Percentiles rank a stretch among this genome's conserved stretches.
These are phyloP conservation scores for Chlamydomonas sp. DNA, from an alignment of 139 green algal species.

Conservation along the genomic window DNA sequence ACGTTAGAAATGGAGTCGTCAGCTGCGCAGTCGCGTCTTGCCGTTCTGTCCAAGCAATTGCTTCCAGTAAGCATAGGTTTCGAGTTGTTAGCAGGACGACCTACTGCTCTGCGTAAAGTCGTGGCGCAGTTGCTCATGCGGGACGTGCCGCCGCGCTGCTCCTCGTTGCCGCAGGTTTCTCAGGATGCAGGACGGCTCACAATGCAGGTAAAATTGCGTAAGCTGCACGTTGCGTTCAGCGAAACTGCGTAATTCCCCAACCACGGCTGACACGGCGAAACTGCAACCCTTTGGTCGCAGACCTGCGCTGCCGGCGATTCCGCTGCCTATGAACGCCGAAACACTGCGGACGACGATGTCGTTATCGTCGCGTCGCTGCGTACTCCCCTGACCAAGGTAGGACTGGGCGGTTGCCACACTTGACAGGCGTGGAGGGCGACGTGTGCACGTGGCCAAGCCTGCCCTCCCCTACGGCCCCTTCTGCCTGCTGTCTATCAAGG, in stretches of 20 bases:
- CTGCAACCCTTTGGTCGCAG: slow-evolving; percentile 44
- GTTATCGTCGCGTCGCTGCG: slow-evolving; percentile 91
- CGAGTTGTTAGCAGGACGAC: too few relatives aligned
- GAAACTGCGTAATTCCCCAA: neutral
- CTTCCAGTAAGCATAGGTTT: slow-evolving; percentile 17
- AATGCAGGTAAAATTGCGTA: neutral
- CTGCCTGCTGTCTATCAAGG: too few relatives aligned
- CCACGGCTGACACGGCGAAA: neutral
- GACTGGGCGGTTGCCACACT: neutral
- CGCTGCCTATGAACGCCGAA: slow-evolving; percentile 76
- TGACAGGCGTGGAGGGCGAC: neutral
- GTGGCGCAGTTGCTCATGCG: neutral
- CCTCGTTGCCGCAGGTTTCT: neutral
- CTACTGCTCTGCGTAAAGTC: neutral
- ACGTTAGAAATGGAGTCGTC: slow-evolving; percentile 5
- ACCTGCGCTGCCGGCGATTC: slow-evolving; percentile 85
- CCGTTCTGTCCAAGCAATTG: slow-evolving; percentile 54
- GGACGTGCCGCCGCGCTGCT: neutral
- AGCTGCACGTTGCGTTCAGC: neutral
- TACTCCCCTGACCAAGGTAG: slow-evolving; percentile 89
- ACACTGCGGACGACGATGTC: slow-evolving; percentile 81
- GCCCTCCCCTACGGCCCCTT: too few relatives aligned
- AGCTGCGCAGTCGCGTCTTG: slow-evolving; percentile 42
- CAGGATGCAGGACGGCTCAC: neutral
- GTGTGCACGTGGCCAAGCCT: neutral